Conservation (phyloP, 305 asterid genomes). For the Vinca major region DNA sequence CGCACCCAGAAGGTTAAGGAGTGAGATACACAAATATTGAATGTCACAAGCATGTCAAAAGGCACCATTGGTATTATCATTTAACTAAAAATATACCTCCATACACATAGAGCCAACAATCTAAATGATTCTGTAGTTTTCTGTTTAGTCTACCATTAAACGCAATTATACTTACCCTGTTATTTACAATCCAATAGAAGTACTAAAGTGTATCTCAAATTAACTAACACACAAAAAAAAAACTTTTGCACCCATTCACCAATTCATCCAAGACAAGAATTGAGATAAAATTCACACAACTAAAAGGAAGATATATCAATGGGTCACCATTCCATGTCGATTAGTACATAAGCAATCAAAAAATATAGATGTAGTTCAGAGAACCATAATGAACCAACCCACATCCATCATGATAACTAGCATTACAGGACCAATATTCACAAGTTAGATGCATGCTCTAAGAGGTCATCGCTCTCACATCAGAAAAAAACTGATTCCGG, state of each 20-base stretch:
- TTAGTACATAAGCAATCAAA: neutral
- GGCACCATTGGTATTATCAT: too few species aligned
- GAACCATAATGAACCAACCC: conserved; percentile 5
- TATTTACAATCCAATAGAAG: neutral
- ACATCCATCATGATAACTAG: neutral
- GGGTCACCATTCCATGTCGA: neutral
- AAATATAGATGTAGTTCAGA: neutral
- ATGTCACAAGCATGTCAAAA: neutral
- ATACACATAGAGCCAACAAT: too few species aligned
- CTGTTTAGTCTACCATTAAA: neutral
- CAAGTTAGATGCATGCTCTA: neutral
- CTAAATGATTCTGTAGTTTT: neutral
- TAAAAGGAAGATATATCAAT: neutral
- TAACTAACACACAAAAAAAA: neutral
- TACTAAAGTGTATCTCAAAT: neutral
- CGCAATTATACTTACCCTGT: neutral
- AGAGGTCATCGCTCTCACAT: neutral
- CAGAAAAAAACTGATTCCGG: neutral
- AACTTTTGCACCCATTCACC: neutral
- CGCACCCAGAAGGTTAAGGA: neutral
- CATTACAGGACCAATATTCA: neutral
- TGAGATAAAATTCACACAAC: conserved; percentile 14
- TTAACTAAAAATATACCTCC: neutral
- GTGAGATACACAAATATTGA: neutral
- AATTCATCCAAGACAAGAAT: conserved; percentile 9